These are phyloP conservation scores for Nigrograna mackinnonii DNA, from an alignment of 2,329 filamentous ascomycete species.

Conservation along the genomic window DNA sequence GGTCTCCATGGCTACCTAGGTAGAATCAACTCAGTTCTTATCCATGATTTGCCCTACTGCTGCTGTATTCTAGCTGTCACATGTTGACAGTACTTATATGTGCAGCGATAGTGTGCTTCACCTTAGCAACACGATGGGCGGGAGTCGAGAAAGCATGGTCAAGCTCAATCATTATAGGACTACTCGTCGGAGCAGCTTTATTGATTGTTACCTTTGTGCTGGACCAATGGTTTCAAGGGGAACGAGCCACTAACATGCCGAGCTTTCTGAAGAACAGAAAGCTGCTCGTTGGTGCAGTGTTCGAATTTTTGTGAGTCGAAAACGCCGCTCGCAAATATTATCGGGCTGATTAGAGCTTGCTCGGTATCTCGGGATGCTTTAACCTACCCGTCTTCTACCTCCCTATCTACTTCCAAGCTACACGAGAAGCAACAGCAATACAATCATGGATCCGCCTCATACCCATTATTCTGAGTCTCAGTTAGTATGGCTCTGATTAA, in stretches of 20 bases:
- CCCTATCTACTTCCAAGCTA: slow-evolving; percentile 52
- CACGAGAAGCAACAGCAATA: slow-evolving; percentile 36
- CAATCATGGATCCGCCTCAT: slow-evolving; percentile 45
- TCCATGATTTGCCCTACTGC: too few species aligned
- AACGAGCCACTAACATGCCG: slow-evolving; percentile 41
- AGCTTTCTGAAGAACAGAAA: slow-evolving; percentile 44
- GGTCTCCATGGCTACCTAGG: too few species aligned
- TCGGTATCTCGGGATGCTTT: slow-evolving; percentile 30
- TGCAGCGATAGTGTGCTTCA: slow-evolving; percentile 40
- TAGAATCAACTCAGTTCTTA: too few species aligned
- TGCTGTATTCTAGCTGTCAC: too few species aligned
- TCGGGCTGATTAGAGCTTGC: too few species aligned
- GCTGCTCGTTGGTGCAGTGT: slow-evolving; percentile 36
- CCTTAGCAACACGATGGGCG: slow-evolving; percentile 52
- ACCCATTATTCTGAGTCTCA: slow-evolving; percentile 40
- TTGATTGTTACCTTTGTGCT: slow-evolving; percentile 36
- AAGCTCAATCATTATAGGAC: slow-evolving; percentile 45
- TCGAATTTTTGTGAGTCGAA: slow-evolving; percentile 40
- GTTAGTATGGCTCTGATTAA: too few species aligned
- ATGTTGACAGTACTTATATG: slow-evolving; percentile 44
- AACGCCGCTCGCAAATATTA: too few species aligned
- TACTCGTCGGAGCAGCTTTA: slow-evolving; percentile 44
- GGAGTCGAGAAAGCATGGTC: slow-evolving; percentile 23
- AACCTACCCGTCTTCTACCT: slow-evolving; percentile 47
- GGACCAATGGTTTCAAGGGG: slow-evolving; percentile 40